Percentiles rank a stretch among this genome's conserved stretches.
These are phyloP conservation scores for Geopyxis carbonaria DNA, from an alignment of 495 filamentous ascomycete genomes.

Conservation along the genomic window DNA sequence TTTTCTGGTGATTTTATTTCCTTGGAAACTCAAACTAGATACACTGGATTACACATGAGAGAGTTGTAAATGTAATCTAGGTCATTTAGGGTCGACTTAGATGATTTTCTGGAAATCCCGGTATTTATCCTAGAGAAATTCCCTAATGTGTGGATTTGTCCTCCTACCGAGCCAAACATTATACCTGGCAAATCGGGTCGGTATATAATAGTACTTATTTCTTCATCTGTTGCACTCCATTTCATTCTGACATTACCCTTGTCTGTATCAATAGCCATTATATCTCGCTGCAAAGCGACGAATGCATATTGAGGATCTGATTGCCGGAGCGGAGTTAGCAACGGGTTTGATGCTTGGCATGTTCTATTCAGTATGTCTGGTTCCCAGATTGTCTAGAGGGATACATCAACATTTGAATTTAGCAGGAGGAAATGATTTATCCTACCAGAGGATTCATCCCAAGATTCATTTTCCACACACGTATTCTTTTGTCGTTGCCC, in stretches of 20 bases:
- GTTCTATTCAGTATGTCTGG: constrained; percentile 7
- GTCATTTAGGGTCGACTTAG: no score
- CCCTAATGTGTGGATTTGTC: no score
- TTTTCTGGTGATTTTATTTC: no score
- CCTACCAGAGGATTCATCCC: constrained; percentile 59
- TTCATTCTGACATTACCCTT: constrained; percentile 55
- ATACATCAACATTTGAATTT: constrained; percentile 55
- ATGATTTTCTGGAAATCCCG: no score
- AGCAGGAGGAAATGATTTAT: constrained; percentile 55
- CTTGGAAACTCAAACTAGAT: no score
- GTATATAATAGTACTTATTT: constrained; percentile 13
- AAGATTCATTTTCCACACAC: constrained; percentile 64
- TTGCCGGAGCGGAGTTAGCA: constrained; percentile 52
- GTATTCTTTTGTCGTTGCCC: constrained; percentile 63
- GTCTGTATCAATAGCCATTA: constrained; percentile 30
- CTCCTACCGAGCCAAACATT: no score
- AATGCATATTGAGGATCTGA: constrained; percentile 37
- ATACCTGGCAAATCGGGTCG: constrained; percentile 29
- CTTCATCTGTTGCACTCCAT: constrained; percentile 24
- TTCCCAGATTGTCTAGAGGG: constrained; percentile 35
- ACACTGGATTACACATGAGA: no score
- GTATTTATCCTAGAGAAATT: no score
- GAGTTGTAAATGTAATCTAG: no score
- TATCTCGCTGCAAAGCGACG: constrained; percentile 31
- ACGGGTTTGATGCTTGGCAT: constrained; percentile 18